Percentiles rank a stretch among this genome's conserved stretches.
phyloP scores from a whole-genome alignment of 257 asterid species.

The Scutellaria minor region DNA sequence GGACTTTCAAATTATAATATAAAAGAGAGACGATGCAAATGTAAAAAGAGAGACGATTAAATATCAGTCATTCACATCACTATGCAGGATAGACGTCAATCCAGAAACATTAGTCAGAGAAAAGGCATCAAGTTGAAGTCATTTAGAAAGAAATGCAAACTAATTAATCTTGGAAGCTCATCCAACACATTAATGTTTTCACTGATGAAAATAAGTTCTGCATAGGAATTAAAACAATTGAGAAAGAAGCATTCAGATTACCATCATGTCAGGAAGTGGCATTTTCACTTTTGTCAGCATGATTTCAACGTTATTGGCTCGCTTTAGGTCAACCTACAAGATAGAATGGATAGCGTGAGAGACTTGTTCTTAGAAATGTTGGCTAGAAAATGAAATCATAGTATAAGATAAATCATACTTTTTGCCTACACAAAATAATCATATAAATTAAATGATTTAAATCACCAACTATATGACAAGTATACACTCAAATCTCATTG shows the following conservation, averaged over 20 bases:
- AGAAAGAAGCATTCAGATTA: slow-evolving; percentile 46
- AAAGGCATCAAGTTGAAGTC: slow-evolving; percentile 6
- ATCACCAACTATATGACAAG: slow-evolving; percentile 11
- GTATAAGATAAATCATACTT: slow-evolving; percentile 9
- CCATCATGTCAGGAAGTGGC: slow-evolving; percentile 99
- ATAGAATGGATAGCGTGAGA: slow-evolving; percentile 29
- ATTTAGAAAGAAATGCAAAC: background rate
- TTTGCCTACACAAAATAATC: slow-evolving; percentile 16
- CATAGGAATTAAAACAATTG: slow-evolving; percentile 17
- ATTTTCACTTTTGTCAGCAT: slow-evolving; percentile 99
- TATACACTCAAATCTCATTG: background rate
- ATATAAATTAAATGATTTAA: background rate
- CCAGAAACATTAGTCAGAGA: background rate
- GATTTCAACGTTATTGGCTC: slow-evolving; percentile 95
- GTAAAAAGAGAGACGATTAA: background rate
- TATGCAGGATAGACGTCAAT: slow-evolving; percentile 17
- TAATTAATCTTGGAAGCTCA: background rate
- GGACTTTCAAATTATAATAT: background rate
- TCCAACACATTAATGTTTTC: slow-evolving; percentile 11
- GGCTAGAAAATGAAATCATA: slow-evolving; percentile 8
- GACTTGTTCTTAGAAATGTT: slow-evolving; percentile 8
- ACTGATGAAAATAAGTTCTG: background rate
- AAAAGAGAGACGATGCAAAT: background rate
- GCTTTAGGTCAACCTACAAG: slow-evolving; percentile 85
- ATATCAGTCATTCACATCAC: slow-evolving; percentile 6